Conservation (phyloP, 140 eudicot species). For the Ambrosia hybrid region DNA sequence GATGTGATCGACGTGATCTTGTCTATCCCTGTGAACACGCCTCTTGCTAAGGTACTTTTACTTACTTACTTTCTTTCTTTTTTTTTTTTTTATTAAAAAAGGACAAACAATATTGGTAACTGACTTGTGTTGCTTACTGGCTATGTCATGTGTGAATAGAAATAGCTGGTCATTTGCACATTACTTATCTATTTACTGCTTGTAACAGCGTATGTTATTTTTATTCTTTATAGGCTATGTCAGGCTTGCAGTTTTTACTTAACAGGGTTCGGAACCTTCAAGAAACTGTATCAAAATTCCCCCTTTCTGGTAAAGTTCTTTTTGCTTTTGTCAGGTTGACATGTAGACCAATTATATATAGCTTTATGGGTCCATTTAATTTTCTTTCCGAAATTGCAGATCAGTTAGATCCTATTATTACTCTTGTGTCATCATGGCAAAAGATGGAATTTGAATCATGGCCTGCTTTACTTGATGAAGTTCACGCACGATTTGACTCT, state of each 20-base stretch:
- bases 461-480: slow-evolving; percentile 86
- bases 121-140: not conserved
- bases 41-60: slow-evolving; percentile 80
- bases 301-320: slow-evolving; percentile 55
- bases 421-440: slow-evolving; percentile 79
- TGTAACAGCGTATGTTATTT: slow-evolving; percentile 6
- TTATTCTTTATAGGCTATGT: slow-evolving; percentile 66
- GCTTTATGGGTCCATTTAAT: not conserved
- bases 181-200: slow-evolving; percentile 1
- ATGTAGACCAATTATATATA: slow-evolving; percentile 6
- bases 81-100: not conserved
- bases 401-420: slow-evolving; percentile 58
- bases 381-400: slow-evolving; percentile 35
- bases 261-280: slow-evolving; percentile 64
- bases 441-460: slow-evolving; percentile 88
- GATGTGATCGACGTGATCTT: slow-evolving; percentile 80
- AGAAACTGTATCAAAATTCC: slow-evolving; percentile 77
- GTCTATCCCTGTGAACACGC: slow-evolving; percentile 75
- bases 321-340: not conserved
- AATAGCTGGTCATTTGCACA: slow-evolving; percentile 10
- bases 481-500: slow-evolving; percentile 66
- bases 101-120: not conserved
- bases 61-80: not conserved
- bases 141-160: slow-evolving; percentile 6
- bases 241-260: slow-evolving; percentile 77